Percentiles rank a stretch among this genome's conserved stretches.
Conservation (phyloP, 116 monocot genomes). For the Iris pallida region DNA sequence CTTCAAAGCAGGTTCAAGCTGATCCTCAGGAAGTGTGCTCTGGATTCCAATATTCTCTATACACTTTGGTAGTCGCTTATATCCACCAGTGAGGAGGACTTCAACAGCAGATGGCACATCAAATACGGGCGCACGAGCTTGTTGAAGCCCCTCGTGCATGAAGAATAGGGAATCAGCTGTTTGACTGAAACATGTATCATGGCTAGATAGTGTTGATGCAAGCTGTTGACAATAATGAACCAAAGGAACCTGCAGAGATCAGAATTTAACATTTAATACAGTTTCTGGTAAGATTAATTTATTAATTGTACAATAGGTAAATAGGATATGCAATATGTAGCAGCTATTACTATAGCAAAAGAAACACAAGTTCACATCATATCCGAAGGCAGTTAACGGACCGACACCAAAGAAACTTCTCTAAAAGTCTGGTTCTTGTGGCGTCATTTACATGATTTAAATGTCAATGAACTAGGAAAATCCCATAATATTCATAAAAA, state of each 20-base stretch:
- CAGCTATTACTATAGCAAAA: no score
- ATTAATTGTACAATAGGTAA: no score
- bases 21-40: slow-evolving; percentile 44
- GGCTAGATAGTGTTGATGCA: slow-evolving; percentile 86
- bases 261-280: slow-evolving; percentile 1
- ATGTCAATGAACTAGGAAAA: no score
- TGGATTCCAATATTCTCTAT: slow-evolving; percentile 79
- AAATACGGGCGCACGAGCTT: slow-evolving; percentile 94
- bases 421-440: no score
- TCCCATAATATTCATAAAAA: no score
- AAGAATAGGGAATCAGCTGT: slow-evolving; percentile 93
- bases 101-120: slow-evolving; percentile 95
- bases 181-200: slow-evolving; percentile 95
- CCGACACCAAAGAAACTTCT: no score
- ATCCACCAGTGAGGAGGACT: slow-evolving; percentile 79
- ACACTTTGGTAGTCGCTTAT: slow-evolving; percentile 78
- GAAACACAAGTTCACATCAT: no score
- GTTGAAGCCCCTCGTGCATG: slow-evolving; percentile 86
- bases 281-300: not conserved
- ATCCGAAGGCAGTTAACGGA: no score
- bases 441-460: no score
- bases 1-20: slow-evolving; percentile 64
- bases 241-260: slow-evolving; percentile 69
- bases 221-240: slow-evolving; percentile 95
- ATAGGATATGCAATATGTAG: no score